These are phyloP conservation scores for Sugiyamaella pinicola DNA, from an alignment of 1,139 yeast genomes.

Conservation along the genomic window DNA sequence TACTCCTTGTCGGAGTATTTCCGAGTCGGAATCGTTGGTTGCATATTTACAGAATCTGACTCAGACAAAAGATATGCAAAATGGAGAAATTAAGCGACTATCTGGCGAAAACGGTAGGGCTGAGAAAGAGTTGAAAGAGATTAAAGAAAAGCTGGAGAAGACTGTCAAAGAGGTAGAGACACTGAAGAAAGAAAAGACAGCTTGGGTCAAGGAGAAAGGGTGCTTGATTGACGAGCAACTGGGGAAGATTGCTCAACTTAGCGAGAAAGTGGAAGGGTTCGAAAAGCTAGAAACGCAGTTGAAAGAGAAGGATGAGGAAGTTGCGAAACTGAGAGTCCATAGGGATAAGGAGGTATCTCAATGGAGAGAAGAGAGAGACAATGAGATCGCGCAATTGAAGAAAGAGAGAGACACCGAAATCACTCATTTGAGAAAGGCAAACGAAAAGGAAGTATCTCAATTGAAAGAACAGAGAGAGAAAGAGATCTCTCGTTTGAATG, in stretches of 20 bases:
- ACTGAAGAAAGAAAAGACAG: neutral
- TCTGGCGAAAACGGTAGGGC: slow-evolving; percentile 27
- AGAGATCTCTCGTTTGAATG: neutral
- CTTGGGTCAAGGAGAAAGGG: neutral
- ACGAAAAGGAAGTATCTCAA: slow-evolving; percentile 11
- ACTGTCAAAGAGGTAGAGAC: slow-evolving; percentile 7
- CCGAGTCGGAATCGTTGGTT: slow-evolving; percentile 69
- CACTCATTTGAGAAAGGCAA: slow-evolving; percentile 6
- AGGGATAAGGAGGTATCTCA: slow-evolving; percentile 30
- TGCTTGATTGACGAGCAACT: neutral
- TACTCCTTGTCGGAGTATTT: slow-evolving; percentile 76
- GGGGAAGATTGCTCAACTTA: neutral
- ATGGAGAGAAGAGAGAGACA: neutral
- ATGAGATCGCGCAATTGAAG: neutral
- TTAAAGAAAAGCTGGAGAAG: slow-evolving; percentile 17
- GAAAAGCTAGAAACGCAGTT: slow-evolving; percentile 6
- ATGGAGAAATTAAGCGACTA: slow-evolving; percentile 52
- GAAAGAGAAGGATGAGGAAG: slow-evolving; percentile 11
- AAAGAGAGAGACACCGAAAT: slow-evolving; percentile 12
- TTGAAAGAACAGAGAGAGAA: slow-evolving; percentile 5
- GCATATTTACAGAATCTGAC: slow-evolving; percentile 69
- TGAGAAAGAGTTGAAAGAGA: slow-evolving; percentile 25
- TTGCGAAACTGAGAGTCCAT: slow-evolving; percentile 9
- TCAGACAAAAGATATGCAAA: slow-evolving; percentile 61
- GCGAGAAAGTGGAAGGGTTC: slow-evolving; percentile 5